Conservation (phyloP, 257 asterid genomes). For the Nicotiana obtusifolia region DNA sequence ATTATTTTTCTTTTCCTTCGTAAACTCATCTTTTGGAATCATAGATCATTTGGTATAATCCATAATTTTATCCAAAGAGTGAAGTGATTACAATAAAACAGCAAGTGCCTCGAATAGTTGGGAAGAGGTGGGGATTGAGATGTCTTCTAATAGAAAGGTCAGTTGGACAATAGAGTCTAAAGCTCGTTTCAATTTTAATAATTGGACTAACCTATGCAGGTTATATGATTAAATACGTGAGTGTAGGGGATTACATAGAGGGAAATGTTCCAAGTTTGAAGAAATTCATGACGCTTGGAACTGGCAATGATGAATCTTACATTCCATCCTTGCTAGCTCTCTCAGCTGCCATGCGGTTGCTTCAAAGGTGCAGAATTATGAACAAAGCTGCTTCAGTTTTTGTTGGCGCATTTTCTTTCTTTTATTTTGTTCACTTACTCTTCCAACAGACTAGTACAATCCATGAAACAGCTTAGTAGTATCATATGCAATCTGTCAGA, state of each 20-base stretch:
- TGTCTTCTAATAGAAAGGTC: no score
- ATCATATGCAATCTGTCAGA: no score
- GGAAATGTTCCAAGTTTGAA: conserved; percentile 61
- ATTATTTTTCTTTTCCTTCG: no score
- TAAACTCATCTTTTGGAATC: no score
- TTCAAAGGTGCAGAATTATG: conserved; percentile 52
- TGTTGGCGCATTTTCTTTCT: background rate
- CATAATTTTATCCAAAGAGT: no score
- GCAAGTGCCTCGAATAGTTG: no score
- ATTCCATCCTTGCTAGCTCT: conserved; percentile 73
- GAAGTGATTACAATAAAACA: no score
- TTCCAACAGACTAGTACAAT: no score
- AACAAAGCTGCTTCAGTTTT: background rate
- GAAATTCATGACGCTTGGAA: conserved; percentile 37
- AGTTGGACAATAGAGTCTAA: no score
- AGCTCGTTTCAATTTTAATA: background rate
- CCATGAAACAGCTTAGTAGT: no score
- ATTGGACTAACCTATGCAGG: conserved; percentile 27
- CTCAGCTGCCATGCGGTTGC: conserved; percentile 70
- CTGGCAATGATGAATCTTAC: conserved; percentile 26
- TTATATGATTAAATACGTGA: conserved; percentile 30
- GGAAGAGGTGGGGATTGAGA: no score
- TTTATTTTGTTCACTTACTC: background rate
- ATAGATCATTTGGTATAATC: no score
- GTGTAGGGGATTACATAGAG: conserved; percentile 57